Base-by-base conservation (phyloP, 352 stramenopile genomes). In the Thraustochytrium striatum region DNA sequence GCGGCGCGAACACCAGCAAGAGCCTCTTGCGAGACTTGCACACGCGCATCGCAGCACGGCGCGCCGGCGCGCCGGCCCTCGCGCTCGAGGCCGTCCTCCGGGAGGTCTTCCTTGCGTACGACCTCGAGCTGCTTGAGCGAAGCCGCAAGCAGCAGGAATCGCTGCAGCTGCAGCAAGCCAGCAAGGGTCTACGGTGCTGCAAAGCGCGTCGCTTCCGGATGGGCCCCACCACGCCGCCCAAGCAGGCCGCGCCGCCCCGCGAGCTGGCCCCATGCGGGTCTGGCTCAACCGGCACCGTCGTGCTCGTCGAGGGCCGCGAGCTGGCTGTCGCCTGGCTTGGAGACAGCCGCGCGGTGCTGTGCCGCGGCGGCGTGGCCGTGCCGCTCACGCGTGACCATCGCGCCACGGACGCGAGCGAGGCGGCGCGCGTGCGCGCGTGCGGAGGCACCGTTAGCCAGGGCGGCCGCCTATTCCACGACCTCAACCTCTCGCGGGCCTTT, bases 401-500 rank as follows among this genome's bases (percentile, higher is more conserved):
- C 0, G 82, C 90, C 0, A 88, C 87, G 2, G 38, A 87, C 1
- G 38, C 69, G 7, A 52, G 72, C 19, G 90, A 94, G 72, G 81
- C 83, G 1, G 82, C 89, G 0, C 85, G 87, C 3, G 81, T 95
- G 19, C 57, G 89, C 11, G 69, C 85, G 35, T 75, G 86, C 11
- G 89, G 89, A 11, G 89, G 88, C 0, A 82, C 85, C 1, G 86
- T 94, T 0, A 86, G 92, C 33, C 11, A 3, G n/a, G 36, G 33
- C 13, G 69, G 47, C 13, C 9, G 72, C 21, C 44, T 72, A 3
- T 57, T 57, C 30, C 44, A 78, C 61, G 72, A 81, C 19, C 36
- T 93, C 55, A 93, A 93, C 50, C 88, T 95, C 82, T 92, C 89
- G 11, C 88, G 90, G 0, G 88, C 87, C 2, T 93, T 94, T 57